Conservation (phyloP, 257 asterid species). For the Forsythia viridissima region DNA sequence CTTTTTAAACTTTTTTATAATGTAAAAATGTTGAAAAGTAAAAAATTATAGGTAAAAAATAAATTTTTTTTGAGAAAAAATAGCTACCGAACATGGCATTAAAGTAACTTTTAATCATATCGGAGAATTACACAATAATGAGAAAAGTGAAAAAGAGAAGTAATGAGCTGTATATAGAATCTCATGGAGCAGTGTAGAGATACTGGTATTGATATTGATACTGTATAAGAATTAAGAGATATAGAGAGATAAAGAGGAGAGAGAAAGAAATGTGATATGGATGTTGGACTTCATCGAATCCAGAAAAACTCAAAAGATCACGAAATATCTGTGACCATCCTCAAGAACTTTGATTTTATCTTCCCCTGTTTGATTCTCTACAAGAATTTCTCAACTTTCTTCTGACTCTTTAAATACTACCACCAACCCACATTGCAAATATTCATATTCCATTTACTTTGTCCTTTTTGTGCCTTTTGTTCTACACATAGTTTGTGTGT, state of each 20-base stretch:
- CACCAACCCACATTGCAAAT: slow-evolving; percentile 20
- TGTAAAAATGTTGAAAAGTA: too few relatives aligned
- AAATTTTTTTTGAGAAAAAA: too few relatives aligned
- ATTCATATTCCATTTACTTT: not conserved
- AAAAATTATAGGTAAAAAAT: too few relatives aligned
- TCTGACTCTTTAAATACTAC: slow-evolving; percentile 28
- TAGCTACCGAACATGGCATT: too few relatives aligned
- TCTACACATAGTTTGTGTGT: not conserved
- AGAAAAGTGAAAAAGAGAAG: not conserved
- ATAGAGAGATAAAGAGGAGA: not conserved
- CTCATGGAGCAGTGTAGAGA: slow-evolving; percentile 24
- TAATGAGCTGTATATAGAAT: slow-evolving; percentile 20
- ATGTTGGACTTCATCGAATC: slow-evolving; percentile 30
- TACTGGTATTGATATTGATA: slow-evolving; percentile 22
- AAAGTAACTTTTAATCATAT: too few relatives aligned
- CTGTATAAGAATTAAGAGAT: not conserved
- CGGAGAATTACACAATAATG: not conserved
- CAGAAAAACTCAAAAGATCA: slow-evolving; percentile 38
- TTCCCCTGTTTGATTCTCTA: slow-evolving; percentile 4
- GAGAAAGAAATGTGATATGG: slow-evolving; percentile 7
- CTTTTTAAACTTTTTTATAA: too few relatives aligned
- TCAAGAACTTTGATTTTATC: slow-evolving; percentile 24
- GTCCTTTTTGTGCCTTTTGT: not conserved
- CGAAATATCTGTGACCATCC: slow-evolving; percentile 43
- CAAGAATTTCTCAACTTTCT: not conserved